These are phyloP conservation scores for Xanthoparmelia taractica DNA, from an alignment of 495 filamentous ascomycete species.

Conservation along the genomic window DNA sequence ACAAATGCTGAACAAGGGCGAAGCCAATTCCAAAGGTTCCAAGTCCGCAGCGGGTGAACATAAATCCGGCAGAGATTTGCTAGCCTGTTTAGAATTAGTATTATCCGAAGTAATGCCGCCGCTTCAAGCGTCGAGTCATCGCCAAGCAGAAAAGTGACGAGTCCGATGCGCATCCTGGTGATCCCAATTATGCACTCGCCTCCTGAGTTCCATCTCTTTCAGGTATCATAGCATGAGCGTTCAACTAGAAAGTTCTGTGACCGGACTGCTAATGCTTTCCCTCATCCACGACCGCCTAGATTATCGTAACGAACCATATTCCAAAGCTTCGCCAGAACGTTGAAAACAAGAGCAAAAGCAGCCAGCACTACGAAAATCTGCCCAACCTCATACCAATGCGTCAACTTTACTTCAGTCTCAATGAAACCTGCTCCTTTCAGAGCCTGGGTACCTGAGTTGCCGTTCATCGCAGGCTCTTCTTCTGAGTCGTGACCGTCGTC, in stretches of 20 bases:
- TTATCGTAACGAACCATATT: conserved; percentile 19
- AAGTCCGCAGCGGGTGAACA: not conserved
- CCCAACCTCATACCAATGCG: conserved; percentile 46
- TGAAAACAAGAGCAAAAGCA: conserved; percentile 27
- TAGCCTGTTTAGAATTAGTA: not conserved
- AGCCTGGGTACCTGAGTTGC: conserved; percentile 29
- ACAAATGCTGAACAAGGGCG: not conserved
- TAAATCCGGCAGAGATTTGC: not conserved
- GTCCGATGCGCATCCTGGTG: not conserved
- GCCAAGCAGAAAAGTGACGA: not conserved
- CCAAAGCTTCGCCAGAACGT: conserved; percentile 29
- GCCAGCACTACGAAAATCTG: conserved; percentile 48
- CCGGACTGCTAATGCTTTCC: not conserved
- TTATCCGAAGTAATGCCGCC: not conserved
- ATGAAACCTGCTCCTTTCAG: conserved; percentile 44
- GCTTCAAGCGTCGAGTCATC: not conserved
- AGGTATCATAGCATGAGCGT: not conserved
- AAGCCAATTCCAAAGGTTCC: not conserved
- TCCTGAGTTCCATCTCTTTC: conserved; percentile 8
- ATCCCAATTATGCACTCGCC: too few relatives aligned
- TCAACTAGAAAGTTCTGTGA: not conserved
- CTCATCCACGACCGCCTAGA: conserved; percentile 13
- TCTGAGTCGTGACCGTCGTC: conserved; percentile 42
- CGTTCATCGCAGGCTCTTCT: conserved; percentile 29
- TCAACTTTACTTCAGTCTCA: conserved; percentile 49